Percentiles rank a stretch among this genome's conserved stretches.
phyloP scores from a whole-genome alignment of 495 filamentous ascomycete species.

The Aeminium ludgeri region DNA sequence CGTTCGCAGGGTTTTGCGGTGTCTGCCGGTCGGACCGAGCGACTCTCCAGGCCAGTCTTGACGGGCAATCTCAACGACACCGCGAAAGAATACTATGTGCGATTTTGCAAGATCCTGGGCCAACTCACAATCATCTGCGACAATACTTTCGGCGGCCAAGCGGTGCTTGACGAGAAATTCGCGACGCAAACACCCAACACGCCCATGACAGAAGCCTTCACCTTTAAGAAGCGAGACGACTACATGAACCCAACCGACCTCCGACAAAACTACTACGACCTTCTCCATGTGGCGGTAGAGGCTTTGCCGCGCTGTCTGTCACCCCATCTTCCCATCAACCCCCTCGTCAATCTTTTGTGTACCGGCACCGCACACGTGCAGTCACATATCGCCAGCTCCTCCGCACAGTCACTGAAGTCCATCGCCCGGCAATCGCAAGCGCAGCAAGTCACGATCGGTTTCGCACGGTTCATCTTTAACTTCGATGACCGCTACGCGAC shows the following conservation, averaged over 20 bases:
- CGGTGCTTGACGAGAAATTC: slow-evolving; percentile 88
- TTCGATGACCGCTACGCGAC: slow-evolving; percentile 95
- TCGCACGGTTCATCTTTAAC: slow-evolving; percentile 91
- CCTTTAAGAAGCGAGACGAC: slow-evolving; percentile 69
- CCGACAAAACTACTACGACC: slow-evolving; percentile 87
- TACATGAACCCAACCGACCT: slow-evolving; percentile 57
- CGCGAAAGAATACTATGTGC: slow-evolving; percentile 64
- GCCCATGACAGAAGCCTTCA: slow-evolving; percentile 84
- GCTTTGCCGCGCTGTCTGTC: slow-evolving; percentile 86
- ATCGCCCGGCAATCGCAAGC: slow-evolving; percentile 88
- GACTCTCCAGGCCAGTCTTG: slow-evolving; percentile 58
- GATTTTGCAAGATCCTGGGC: slow-evolving; percentile 86
- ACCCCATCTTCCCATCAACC: slow-evolving; percentile 78
- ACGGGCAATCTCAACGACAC: slow-evolving; percentile 54
- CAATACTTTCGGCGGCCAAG: slow-evolving; percentile 91
- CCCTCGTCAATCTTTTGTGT: slow-evolving; percentile 85
- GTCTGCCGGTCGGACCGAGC: slow-evolving; percentile 25
- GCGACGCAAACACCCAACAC: slow-evolving; percentile 74
- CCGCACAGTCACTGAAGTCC: slow-evolving; percentile 79
- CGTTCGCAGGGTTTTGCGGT: slow-evolving; percentile 14
- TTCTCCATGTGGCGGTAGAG: slow-evolving; percentile 89
- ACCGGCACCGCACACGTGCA: slow-evolving; percentile 95
- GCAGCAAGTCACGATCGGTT: slow-evolving; percentile 91
- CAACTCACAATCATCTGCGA: slow-evolving; percentile 94
- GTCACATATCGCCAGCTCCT: slow-evolving; percentile 78